These are phyloP conservation scores for Fusarium abutilonis DNA, from an alignment of 2,329 filamentous ascomycete genomes.

Conservation along the genomic window DNA sequence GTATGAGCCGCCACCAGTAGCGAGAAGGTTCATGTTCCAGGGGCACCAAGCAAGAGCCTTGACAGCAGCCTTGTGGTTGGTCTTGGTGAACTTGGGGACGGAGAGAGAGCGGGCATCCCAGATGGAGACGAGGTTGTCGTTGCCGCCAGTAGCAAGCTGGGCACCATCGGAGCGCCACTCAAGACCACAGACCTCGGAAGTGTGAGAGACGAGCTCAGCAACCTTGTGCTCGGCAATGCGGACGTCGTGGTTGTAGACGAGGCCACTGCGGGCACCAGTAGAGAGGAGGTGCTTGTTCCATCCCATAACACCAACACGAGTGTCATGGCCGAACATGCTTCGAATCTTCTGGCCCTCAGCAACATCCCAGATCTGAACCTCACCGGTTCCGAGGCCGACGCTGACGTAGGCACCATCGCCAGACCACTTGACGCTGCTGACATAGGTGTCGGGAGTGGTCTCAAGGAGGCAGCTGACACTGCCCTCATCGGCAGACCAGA, in stretches of 20 bases:
- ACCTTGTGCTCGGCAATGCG: constrained; percentile 98
- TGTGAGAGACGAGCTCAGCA: constrained; percentile 95
- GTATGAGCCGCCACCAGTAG: constrained; percentile 94
- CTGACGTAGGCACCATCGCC: constrained; percentile 96
- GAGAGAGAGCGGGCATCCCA: constrained; percentile 96
- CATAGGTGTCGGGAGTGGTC: constrained; percentile 88
- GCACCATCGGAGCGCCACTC: constrained; percentile 98
- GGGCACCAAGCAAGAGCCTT: constrained; percentile 99
- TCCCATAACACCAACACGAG: constrained; percentile 95
- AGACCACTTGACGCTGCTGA: constrained; percentile 99
- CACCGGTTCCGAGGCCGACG: constrained; percentile 91
- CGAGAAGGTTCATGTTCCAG: constrained; percentile 97
- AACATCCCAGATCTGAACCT: constrained; percentile 99
- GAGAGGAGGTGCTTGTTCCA: constrained; percentile 99
- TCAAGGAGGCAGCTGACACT: constrained; percentile 89
- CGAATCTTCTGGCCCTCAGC: constrained; percentile 94
- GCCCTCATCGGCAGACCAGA: constrained; percentile 97
- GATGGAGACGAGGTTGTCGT: constrained; percentile 98
- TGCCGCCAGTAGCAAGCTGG: constrained; percentile 96
- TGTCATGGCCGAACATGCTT: constrained; percentile 98
- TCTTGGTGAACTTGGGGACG: constrained; percentile 99
- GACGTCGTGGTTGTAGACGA: constrained; percentile 98
- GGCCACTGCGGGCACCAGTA: constrained; percentile 90
- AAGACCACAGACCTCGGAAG: constrained; percentile 95
- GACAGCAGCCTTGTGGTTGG: constrained; percentile 98